Evolutionary conservation across 345 rosid genomes (phyloP), one percentile per base, ranked within the genome.

Genomic region (Eucalyptus curtisii): DNA sequence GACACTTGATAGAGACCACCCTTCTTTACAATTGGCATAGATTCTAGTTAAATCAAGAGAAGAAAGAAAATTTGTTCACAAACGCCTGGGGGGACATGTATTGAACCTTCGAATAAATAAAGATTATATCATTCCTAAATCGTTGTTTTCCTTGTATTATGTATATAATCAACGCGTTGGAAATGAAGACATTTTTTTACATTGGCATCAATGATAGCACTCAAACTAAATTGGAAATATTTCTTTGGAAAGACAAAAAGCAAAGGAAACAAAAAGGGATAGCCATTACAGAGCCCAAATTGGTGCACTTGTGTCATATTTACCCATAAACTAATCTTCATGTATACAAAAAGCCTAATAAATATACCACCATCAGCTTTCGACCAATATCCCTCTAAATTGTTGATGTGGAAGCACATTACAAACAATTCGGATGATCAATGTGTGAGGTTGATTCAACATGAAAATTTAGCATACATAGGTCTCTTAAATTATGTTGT

Each of bases 381-480:
- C 7, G 5, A 24, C 16, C 16, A 40, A 76, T 76, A 3, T 22
- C 30, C 25, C 84, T 76, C 42, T 22, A 76, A 76, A 37, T 76
- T 76, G 82, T 19, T 20, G 8, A 37, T 12, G 24, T 76, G 8
- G 20, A 76, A 37, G 24, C 82, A 76, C 47, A 5, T 8, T 19
- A 22, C 14, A 10, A 37, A 40, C 6, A 76, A 76, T 30, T 76
- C 8, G 0, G 0, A 37, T 20, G 30, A 20, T 37, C 1, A 13
- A 12, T 6, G 5, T 10, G 40, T 3, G 14, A 76, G 8, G 1
- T 76, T 20, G 24, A 76, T 40, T 24, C 15, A 2, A 37, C 3
- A 2, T 20, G 27, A 5, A 76, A 76, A 76, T 76, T 76, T 4
- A 76, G 12, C 7, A 37, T 76, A 76, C 4, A 20, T 37, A 37